Evolutionary conservation across 2,329 filamentous ascomycete genomes (phyloP).

Genomic region (Claviceps pazoutovae): DNA sequence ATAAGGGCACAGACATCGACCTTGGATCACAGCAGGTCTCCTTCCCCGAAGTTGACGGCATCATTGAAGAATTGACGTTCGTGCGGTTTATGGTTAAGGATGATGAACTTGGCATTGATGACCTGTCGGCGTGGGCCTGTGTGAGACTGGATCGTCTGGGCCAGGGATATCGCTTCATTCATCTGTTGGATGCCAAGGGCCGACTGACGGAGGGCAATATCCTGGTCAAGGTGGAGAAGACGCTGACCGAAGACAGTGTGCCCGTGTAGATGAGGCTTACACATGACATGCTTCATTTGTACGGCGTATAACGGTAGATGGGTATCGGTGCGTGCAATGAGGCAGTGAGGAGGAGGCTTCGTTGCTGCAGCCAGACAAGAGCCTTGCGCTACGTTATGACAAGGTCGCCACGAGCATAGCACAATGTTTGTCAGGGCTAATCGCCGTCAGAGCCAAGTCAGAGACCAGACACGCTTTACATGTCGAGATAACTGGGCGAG

Average conservation of each 20-base stretch:
- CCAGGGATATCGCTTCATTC: conserved; percentile 63
- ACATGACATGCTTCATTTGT: too few relatives aligned
- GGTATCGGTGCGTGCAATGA: not conserved
- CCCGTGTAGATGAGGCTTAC: not conserved
- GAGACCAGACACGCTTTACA: too few relatives aligned
- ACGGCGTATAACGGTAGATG: too few relatives aligned
- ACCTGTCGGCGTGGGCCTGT: conserved; percentile 77
- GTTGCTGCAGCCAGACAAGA: too few relatives aligned
- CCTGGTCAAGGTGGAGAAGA: conserved; percentile 61
- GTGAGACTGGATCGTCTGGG: conserved; percentile 70
- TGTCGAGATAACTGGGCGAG: too few relatives aligned
- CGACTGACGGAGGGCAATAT: conserved; percentile 52
- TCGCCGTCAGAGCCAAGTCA: too few relatives aligned
- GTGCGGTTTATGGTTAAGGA: conserved; percentile 78
- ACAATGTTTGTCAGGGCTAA: too few relatives aligned
- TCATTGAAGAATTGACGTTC: conserved; percentile 59
- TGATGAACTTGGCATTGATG: conserved; percentile 66
- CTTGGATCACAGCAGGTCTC: conserved; percentile 43
- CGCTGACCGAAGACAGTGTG: conserved; percentile 13
- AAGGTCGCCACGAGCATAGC: too few relatives aligned
- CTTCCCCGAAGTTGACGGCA: conserved; percentile 39
- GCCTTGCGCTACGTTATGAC: too few relatives aligned
- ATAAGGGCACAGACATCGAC: conserved; percentile 47
- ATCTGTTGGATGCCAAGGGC: conserved; percentile 57
- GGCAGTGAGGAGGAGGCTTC: too few relatives aligned